Conservation (phyloP, 2,329 filamentous ascomycete genomes). For the Pestalotiopsis sp. region DNA sequence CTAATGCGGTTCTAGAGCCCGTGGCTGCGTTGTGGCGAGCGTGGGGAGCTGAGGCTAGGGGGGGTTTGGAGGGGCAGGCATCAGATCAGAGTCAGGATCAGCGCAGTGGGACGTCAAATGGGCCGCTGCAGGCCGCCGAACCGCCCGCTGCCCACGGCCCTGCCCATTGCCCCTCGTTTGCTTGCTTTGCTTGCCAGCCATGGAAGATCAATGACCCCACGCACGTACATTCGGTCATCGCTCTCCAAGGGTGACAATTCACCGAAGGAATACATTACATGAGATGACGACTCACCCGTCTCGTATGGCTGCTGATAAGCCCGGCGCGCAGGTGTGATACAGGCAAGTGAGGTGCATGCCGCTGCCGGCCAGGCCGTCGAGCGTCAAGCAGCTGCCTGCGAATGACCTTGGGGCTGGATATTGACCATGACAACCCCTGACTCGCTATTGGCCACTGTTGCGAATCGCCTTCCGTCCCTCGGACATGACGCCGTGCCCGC, state of each 20-base stretch:
- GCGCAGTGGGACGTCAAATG: not conserved
- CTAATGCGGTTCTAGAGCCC: not conserved
- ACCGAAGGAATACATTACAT: not conserved
- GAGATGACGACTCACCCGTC: not conserved
- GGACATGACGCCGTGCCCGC: conserved; percentile 7
- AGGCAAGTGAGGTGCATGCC: not conserved
- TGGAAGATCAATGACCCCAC: not conserved
- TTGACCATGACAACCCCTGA: conserved; percentile 1
- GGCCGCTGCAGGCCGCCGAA: not conserved
- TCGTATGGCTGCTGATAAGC: not conserved
- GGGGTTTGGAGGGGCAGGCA: not conserved
- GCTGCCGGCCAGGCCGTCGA: not conserved
- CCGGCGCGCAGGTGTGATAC: not conserved
- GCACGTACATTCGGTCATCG: not conserved
- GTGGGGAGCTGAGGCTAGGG: not conserved
- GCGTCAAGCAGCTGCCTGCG: not conserved
- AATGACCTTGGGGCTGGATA: not conserved
- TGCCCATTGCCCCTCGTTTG: not conserved
- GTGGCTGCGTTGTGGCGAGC: not conserved
- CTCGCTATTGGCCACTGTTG: conserved; percentile 1
- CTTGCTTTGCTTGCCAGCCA: not conserved
- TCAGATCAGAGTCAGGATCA: not conserved
- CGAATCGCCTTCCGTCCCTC: conserved; percentile 10
- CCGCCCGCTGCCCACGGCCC: not conserved
- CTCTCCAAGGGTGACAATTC: not conserved